These are phyloP conservation scores for Starmera dryadoides DNA, from an alignment of 805 yeast genomes.

Conservation along the genomic window DNA sequence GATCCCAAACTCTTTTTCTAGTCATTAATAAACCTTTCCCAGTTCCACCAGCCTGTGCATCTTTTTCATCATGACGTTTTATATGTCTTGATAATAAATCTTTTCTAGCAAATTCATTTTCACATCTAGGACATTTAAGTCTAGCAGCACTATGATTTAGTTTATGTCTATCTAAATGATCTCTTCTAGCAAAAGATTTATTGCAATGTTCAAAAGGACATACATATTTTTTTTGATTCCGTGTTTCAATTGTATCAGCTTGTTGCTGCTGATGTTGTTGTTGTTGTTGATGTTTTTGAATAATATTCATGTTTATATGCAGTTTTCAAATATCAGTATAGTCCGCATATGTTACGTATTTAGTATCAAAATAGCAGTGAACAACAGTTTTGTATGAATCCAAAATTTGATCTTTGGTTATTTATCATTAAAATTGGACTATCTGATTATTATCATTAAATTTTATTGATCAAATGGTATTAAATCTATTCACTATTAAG, in stretches of 20 bases:
- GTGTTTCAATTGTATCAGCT: background rate
- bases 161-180: conserved; percentile 50
- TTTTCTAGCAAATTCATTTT: background rate
- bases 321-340: no score
- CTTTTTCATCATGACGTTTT: background rate
- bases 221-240: background rate
- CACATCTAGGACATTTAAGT: background rate
- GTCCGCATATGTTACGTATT: no score
- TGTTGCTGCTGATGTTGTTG: background rate
- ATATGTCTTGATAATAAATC: conserved; percentile 1
- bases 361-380: no score
- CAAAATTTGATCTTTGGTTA: no score
- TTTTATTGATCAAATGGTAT: no score
- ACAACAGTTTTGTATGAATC: no score
- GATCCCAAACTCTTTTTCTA: conserved; percentile 2
- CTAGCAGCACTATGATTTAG: conserved; percentile 33
- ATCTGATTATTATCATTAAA: no score
- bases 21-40: background rate
- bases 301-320: background rate
- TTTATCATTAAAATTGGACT: no score
- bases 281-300: background rate
- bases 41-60: conserved; percentile 1
- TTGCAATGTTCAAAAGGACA: background rate
- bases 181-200: conserved; percentile 40
- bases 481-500: no score